Base-by-base conservation (phyloP, 1,284 basidiomycete genomes). In the Sanguinoderma infundibulare region DNA sequence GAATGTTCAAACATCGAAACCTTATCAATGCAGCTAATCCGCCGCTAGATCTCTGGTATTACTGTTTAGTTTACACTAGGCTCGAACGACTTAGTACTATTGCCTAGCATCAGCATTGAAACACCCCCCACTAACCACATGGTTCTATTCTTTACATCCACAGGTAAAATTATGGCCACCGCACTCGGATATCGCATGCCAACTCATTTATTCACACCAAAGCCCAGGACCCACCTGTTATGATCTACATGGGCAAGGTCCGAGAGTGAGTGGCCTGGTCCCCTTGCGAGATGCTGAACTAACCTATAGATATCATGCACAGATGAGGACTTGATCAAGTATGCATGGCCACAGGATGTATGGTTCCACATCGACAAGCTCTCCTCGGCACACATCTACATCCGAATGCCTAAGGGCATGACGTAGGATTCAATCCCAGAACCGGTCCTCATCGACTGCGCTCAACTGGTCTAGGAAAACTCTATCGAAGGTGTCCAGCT, bases 281-380 rank as follows among this genome's bases (percentile, higher is more conserved):
- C n/a, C 46, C 15, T 32, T 50, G 30, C 20, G 30, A 26, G 26
- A 35, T 30, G 34, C 30, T 64, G 44, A 28, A n/a, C 61, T 46
- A n/a, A 49, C 39, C 35, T 55, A 14, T 51, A 44, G 49, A 22
- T 47, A 47, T 36, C 46, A 35, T 32, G n/a, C n/a, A 30, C 72
- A 96, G 94, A 98, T 78, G 96, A 98, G 75, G 95, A 97, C 56
- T 80, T 98, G 40, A 94, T 98, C 71, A 92, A 89, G 76, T 96
- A 95, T 72, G 96, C 95, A 6, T 91, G 88, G 87, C n/a, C n/a
- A n/a, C n/a, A n/a, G n/a, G n/a, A n/a, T n/a, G n/a, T n/a, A n/a
- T n/a, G n/a, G n/a, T n/a, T 92, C 66, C 91, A 93, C 73, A 88
- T 90, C 67, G 94, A 96, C 79, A 96, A 97, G 75, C 86, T 97